Conservation (phyloP, 2,329 filamentous ascomycete species). For the Rhexocercosporidium sp. region DNA sequence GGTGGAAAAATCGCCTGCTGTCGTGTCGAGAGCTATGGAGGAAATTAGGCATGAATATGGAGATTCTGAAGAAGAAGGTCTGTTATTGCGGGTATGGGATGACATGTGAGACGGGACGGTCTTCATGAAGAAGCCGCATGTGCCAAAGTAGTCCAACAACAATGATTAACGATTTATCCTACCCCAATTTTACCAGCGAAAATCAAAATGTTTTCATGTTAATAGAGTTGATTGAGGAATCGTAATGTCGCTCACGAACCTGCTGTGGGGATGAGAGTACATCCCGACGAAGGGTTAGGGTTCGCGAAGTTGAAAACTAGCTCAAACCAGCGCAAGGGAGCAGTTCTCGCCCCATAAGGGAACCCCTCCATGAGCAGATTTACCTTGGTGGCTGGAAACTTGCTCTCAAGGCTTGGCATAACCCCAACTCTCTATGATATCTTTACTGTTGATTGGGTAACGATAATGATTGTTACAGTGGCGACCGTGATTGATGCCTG, state of each 20-base stretch:
- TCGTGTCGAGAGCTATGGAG: not conserved
- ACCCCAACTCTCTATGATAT: not conserved
- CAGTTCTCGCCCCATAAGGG: not conserved
- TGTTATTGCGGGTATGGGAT: not conserved
- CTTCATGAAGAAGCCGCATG: not conserved
- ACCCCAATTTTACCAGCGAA: not conserved
- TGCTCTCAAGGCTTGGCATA: constrained; percentile 21
- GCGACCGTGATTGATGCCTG: not conserved
- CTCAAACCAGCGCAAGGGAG: constrained; percentile 20
- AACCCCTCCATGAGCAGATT: constrained; percentile 7
- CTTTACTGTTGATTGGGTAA: not conserved
- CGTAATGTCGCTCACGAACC: not conserved
- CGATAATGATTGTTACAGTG: not conserved
- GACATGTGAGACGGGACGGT: not conserved
- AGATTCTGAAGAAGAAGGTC: not conserved
- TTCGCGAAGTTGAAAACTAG: constrained; percentile 10
- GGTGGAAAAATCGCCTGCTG: not conserved
- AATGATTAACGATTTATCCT: not conserved
- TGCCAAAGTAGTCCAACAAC: not conserved
- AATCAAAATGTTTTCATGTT: not conserved
- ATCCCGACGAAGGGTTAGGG: not conserved
- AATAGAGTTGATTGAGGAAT: not conserved
- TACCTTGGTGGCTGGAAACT: constrained; percentile 20
- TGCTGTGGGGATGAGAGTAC: not conserved
- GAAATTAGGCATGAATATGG: not conserved